Evolutionary conservation across 2,329 filamentous ascomycete genomes (phyloP), one percentile per base, ranked within the genome.

Genomic region (Alternaria triticimaculans): DNA sequence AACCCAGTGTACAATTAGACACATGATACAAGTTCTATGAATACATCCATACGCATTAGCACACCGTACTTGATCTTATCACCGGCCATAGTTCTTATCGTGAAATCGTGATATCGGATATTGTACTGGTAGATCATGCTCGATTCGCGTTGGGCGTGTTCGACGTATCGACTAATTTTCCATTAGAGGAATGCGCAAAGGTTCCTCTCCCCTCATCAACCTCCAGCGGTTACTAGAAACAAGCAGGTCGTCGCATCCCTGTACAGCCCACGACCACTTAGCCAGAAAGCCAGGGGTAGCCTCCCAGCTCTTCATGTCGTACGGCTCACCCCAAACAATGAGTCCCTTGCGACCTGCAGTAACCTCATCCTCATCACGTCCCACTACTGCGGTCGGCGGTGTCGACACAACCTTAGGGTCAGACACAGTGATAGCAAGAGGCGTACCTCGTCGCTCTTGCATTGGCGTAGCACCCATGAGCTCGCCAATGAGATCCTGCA

Each of bases 301-400:
- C 45, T 66, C 63, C 65, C 65, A 68, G 12, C 15, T 59, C 5
- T 50, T 23, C 44, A 55, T 41, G 28, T 66, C 49, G 20, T 53
- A 30, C 18, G 65, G 63, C 30, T 67, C 65, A 23, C 62, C 62
- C 65, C 65, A 67, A 28, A 65, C 59, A 23, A 67, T 55, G 4
- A 67, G 55, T 28, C 65, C 63, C 23, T 46, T 45, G 23, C 51
- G 43, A 7, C 23, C 41, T 20, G 30, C 49, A n/a, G 43, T 28
- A 12, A 57, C 25, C 33, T 46, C 58, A 21, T 64, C 58, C 23
- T 61, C 58, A 20, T 57, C 55, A 18, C n/a, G 15, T 25, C 14
- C 43, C 30, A n/a, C 30, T 15, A 10, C 18, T 43, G 45, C 18
- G n/a, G 15, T 45, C 12, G 50, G 33, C 10, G 26, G 26, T 30